These are phyloP conservation scores for Parietaria judaica DNA, from an alignment of 306 rosid species.

Conservation along the genomic window DNA sequence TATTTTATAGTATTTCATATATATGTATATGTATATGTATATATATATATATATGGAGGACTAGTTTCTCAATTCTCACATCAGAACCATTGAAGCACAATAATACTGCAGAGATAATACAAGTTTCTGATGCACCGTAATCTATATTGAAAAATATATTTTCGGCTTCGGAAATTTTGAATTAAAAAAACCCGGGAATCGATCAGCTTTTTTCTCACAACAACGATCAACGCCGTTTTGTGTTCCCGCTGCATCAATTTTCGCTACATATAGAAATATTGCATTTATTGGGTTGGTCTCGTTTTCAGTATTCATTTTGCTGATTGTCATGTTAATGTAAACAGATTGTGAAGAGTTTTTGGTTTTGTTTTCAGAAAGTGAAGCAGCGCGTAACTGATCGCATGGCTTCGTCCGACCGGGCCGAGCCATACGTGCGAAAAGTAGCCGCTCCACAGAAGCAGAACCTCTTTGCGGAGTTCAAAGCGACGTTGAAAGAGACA, in stretches of 20 bases:
- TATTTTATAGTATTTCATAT: no score
- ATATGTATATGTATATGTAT: no score
- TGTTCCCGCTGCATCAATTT: background rate
- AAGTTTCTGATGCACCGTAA: no score
- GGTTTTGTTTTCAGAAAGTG: background rate
- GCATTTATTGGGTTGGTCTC: conserved; percentile 30
- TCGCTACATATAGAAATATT: background rate
- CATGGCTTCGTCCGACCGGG: background rate
- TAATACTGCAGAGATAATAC: background rate
- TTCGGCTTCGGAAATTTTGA: no score
- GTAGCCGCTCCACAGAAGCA: conserved; percentile 79
- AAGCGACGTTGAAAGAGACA: conserved; percentile 56
- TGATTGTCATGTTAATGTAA: conserved; percentile 9
- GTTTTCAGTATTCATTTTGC: conserved; percentile 1
- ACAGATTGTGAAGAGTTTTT: no score
- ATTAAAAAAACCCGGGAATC: no score
- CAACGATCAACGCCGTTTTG: background rate
- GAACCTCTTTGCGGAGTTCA: conserved; percentile 69
- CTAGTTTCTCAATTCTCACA: conserved; percentile 18
- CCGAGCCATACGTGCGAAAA: conserved; percentile 37
- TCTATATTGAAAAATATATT: no score
- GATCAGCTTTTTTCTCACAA: background rate
- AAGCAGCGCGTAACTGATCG: background rate
- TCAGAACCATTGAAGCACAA: background rate
- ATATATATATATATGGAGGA: conserved; percentile 27